Percentiles rank a stretch among this genome's conserved stretches.
Evolutionary conservation across 345 rosid species (phyloP).

Genomic region (Bruguiera sexangula): DNA sequence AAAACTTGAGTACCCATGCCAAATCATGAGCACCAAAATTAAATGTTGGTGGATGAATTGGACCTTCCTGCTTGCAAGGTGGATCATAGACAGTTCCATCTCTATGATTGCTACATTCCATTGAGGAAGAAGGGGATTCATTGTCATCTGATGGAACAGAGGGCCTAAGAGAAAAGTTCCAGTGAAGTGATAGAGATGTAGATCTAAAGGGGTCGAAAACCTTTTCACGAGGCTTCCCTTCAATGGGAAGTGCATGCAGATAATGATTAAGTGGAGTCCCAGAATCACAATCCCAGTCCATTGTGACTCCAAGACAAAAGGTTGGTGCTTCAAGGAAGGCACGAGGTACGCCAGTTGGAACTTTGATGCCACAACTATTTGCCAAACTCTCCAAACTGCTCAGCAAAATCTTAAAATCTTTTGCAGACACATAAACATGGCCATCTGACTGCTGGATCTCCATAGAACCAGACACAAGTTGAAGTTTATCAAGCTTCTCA

Average conservation of each 20-base stretch:
- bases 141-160: slow-evolving; percentile 29
- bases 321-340: slow-evolving; percentile 71
- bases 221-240: slow-evolving; percentile 74
- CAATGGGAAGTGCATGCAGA: slow-evolving; percentile 78
- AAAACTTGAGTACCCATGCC: slow-evolving; percentile 83
- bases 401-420: slow-evolving; percentile 68
- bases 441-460: slow-evolving; percentile 97
- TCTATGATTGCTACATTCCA: slow-evolving; percentile 30
- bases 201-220: slow-evolving; percentile 95
- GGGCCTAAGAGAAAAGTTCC: slow-evolving; percentile 87
- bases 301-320: slow-evolving; percentile 76
- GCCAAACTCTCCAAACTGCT: slow-evolving; percentile 93
- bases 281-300: slow-evolving; percentile 96
- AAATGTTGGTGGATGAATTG: slow-evolving; percentile 50
- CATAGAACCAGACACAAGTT: slow-evolving; percentile 57
- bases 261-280: slow-evolving; percentile 89
- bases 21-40: slow-evolving; percentile 95
- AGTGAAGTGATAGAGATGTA: slow-evolving; percentile 83
- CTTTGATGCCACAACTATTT: slow-evolving; percentile 53
- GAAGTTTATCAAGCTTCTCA: slow-evolving; percentile 91
- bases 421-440: slow-evolving; percentile 62
- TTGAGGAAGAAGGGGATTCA: slow-evolving; percentile 38
- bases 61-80: slow-evolving; percentile 42
- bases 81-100: slow-evolving; percentile 34
- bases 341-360: slow-evolving; percentile 48